Base-by-base conservation (phyloP, 2,329 filamentous ascomycete genomes). In the Calonectria honghensis region DNA sequence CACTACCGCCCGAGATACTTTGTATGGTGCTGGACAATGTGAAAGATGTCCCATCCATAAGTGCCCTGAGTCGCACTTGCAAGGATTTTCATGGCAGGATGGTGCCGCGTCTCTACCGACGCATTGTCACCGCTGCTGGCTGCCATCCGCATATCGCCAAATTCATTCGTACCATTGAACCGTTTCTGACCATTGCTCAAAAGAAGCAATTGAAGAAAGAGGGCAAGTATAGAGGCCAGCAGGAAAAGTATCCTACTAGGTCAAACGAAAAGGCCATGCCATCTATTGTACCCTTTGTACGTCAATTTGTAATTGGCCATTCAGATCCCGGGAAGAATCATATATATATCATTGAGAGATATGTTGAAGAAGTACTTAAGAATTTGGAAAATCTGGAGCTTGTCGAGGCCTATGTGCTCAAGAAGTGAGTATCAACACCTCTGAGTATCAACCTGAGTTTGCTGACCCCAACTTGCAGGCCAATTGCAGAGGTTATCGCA, bases 81-180 rank as follows among this genome's bases (percentile, higher is more conserved):
- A 81, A 78, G 27, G 69, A n/a, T 24, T 80, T 68, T 20, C 41
- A 81, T 27, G 24, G 67, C 0, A 45, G 80, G 9, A 64, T 77
- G n/a, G 67, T 52, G 11, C 76, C 77, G 6, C 73, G 29, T 6
- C 73, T 81, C 11, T 73, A 78, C 41, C 71, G 68, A 3, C 78
- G 70, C 18, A 16, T 81, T 3, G 45, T 67, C 1, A 51, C 75
- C 3, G 61, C 31, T 6, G 72, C 75, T 6, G 11, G 11, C 2
- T 75, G 35, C 35, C 76, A 81, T 11, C 69, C 77, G 2, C 76
- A 81, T 37, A 79, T 81, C 35, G 27, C 65, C 16, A 78, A 77
- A 16, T 14, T 80, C 11, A 81, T 79, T 13, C 79, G 75, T 6
- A 63, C 54, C 0, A 59, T 79, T 3, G 78, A 79, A 9, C 78